Conservation (phyloP, 441 rosid genomes). For the Codiaeum variegatum region DNA sequence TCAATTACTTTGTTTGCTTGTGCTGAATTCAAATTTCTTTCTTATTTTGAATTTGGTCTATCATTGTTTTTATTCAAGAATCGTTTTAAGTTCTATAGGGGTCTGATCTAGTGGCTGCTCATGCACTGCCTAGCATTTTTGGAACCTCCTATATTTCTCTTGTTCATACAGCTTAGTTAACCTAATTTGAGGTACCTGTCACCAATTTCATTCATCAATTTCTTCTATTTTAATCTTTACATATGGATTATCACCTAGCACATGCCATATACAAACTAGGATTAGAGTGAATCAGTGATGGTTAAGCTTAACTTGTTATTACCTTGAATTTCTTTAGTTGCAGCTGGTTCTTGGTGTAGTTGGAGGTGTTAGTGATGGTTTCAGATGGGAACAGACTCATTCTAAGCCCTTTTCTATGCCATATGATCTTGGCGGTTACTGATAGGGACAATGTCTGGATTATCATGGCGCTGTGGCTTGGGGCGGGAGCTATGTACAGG, state of each 20-base stretch:
- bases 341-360: too few species aligned
- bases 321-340: too few species aligned
- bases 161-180: constrained; percentile 72
- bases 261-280: neutral
- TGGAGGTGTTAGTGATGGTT: constrained; percentile 25
- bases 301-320: too few species aligned
- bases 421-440: constrained; percentile 24
- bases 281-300: too few species aligned
- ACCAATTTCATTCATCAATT: neutral
- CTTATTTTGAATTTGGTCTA: neutral
- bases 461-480: too few species aligned
- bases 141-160: constrained; percentile 96
- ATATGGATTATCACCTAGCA: neutral
- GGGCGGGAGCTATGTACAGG: constrained; percentile 70
- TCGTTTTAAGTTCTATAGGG: constrained; percentile 69
- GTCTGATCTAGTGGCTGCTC: constrained; percentile 78
- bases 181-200: constrained; percentile 53
- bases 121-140: constrained; percentile 82
- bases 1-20: too few species aligned
- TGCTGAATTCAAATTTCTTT: neutral
- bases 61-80: neutral
- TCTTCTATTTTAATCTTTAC: neutral
- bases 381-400: constrained; percentile 35
- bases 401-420: constrained; percentile 26
- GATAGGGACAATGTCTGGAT: too few species aligned